phyloP scores from a whole-genome alignment of 495 filamentous ascomycete genomes.

The Aspergillus leporis region DNA sequence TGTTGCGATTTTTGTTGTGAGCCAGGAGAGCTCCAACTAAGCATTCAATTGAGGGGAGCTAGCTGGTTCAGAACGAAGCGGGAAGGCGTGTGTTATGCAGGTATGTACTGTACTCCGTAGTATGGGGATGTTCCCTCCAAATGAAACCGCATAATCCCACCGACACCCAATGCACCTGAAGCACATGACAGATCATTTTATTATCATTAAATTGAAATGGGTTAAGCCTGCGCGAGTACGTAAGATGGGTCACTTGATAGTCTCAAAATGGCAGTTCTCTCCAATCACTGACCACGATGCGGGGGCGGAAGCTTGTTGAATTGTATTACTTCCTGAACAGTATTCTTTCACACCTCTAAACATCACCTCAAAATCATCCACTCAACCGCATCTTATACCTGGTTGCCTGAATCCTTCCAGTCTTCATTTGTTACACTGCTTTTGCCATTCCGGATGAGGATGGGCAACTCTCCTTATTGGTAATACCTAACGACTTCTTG shows the following conservation, averaged over 20 bases:
- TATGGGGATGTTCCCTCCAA: too few relatives aligned
- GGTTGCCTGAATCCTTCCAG: conserved; percentile 15
- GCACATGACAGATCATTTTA: too few relatives aligned
- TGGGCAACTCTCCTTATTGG: neutral
- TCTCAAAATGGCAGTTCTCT: neutral
- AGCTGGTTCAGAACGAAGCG: too few relatives aligned
- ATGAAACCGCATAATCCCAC: too few relatives aligned
- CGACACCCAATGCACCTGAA: too few relatives aligned
- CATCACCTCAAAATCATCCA: neutral
- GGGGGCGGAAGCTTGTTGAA: neutral
- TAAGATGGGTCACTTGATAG: conserved; percentile 6
- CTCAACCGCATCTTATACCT: conserved; percentile 3
- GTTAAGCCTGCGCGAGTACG: neutral
- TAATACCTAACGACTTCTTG: neutral
- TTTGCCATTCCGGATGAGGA: neutral
- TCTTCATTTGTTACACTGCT: neutral
- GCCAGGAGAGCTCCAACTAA: neutral
- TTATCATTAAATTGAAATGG: neutral
- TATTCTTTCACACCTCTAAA: neutral
- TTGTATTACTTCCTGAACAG: neutral
- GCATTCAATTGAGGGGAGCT: too few relatives aligned
- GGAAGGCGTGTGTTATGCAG: too few relatives aligned
- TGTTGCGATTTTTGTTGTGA: neutral
- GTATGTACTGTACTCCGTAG: too few relatives aligned
- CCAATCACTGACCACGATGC: neutral